Percentiles rank a stretch among this genome's conserved stretches.
Conservation (phyloP, 495 filamentous ascomycete genomes). For the Neurospora sp. region DNA sequence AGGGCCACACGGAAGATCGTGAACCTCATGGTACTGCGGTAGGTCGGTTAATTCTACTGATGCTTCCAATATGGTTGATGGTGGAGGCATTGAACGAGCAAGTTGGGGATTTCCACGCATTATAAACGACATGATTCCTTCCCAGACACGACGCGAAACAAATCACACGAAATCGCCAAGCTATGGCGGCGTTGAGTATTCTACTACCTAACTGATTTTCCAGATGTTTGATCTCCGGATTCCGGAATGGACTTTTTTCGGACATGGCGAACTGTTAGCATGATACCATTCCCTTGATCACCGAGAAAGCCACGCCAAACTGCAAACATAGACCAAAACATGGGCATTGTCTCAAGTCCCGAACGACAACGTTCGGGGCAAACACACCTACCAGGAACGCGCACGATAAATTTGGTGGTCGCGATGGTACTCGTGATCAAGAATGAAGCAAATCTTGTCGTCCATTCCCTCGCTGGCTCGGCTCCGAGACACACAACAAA, state of each 20-base stretch:
- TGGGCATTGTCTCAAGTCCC: not conserved
- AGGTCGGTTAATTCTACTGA: not conserved
- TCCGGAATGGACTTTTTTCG: not conserved
- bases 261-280: not conserved
- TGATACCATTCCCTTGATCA: not conserved
- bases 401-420: not conserved
- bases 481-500: not conserved
- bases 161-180: not conserved
- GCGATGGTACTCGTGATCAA: not conserved
- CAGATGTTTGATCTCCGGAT: not conserved
- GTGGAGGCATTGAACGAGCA: not conserved
- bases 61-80: not conserved
- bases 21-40: not conserved
- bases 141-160: not conserved
- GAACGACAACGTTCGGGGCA: not conserved
- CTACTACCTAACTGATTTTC: not conserved
- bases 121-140: not conserved
- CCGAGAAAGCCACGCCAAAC: not conserved
- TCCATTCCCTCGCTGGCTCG: not conserved
- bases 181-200: not conserved
- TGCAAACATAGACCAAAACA: not conserved
- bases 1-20: not conserved
- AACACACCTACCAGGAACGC: not conserved
- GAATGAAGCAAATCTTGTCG: not conserved
- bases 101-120: not conserved